Base-by-base conservation (phyloP, 495 filamentous ascomycete genomes). In the Evansstolkia leycettana region DNA sequence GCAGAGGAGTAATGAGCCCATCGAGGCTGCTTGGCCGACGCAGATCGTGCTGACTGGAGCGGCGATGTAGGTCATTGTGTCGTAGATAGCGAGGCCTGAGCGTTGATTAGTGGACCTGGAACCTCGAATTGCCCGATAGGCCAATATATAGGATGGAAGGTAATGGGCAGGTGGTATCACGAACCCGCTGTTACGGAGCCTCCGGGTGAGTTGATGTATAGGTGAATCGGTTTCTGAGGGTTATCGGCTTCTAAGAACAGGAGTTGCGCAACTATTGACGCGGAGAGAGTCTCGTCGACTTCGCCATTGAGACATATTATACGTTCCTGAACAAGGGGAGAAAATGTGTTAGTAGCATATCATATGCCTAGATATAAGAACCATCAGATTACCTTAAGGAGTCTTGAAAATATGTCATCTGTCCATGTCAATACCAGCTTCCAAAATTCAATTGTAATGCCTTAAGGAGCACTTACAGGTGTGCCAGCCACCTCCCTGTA, bases 171-270 rank as follows among this genome's bases (percentile, higher is more conserved):
- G 27, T 29, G 27, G 27, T n/a, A 15, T 29, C 5, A n/a, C 48
- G 20, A 33, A 73, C 69, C 79, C 0, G 84, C 87, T 35, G 89
- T 95, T 26, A 98, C 90, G n/a, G 80, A 85, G 20, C 90, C 90
- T 18, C 90, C 90, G 2, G 92, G 92, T 0, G 84, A 89, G 59
- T 98, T 92, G 59, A 98, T 96, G 60, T 98, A 98, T 45, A 98
- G 82, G 38, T 83, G 86, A 38, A 98, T 95, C 18, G 86, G 78
- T 55, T 94, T 94, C 40, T 86, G 65, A 5, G 89, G 90, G 59
- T 84, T 84, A 48, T 95, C 90, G 42, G 90, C 90, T 73, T 98
- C 90, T 52, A 96, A 86, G 72, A 87, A 96, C 42, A 98, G 81
- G 40, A 98, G 77, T 53, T 98, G 90, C 1, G 90, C 85, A 15